A percentile compares a stretch with the other conserved stretches of the same genome.
Conservation (phyloP, 163 green algal genomes). For the Coccomyxa subellipsoidea region DNA sequence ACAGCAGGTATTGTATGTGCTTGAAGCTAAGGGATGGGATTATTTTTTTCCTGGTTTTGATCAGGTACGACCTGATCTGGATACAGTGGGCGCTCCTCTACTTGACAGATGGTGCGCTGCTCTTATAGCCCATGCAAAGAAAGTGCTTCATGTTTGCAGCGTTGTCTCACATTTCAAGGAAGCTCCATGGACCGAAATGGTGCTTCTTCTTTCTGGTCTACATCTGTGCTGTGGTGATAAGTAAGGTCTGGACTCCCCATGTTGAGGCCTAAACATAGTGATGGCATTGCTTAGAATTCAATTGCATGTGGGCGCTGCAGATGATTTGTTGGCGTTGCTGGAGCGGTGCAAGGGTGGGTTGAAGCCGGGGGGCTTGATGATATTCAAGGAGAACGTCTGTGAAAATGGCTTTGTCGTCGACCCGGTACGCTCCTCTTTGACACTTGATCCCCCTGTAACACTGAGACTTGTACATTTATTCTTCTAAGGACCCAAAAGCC, state of each 20-base stretch:
- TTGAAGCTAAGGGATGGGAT: background rate
- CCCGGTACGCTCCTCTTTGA: conserved; percentile 27
- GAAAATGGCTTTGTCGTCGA: conserved; percentile 86
- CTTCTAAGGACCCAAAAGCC: too few species aligned
- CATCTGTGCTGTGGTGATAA: too few species aligned
- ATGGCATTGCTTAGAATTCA: background rate
- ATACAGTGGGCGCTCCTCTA: conserved; percentile 91
- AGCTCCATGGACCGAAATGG: background rate
- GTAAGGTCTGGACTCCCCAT: background rate
- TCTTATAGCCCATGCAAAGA: too few species aligned
- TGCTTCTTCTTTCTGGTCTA: background rate
- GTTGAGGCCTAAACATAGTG: background rate
- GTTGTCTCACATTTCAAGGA: background rate
- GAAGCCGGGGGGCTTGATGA: conserved; percentile 76
- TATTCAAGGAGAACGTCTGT: conserved; percentile 96
- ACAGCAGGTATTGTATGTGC: too few species aligned
- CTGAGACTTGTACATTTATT: background rate
- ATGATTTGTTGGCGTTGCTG: conserved; percentile 69
- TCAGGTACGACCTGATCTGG: conserved; percentile 88
- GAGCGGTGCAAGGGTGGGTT: conserved; percentile 59
- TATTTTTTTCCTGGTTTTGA: background rate
- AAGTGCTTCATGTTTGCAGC: too few species aligned
- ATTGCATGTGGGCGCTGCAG: conserved; percentile 36
- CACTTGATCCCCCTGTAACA: background rate
- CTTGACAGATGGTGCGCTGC: conserved; percentile 71